Evolutionary conservation across 1,284 basidiomycete genomes (phyloP), one percentile per base, ranked within the genome.

Genomic region (Sphagnurus paluster): DNA sequence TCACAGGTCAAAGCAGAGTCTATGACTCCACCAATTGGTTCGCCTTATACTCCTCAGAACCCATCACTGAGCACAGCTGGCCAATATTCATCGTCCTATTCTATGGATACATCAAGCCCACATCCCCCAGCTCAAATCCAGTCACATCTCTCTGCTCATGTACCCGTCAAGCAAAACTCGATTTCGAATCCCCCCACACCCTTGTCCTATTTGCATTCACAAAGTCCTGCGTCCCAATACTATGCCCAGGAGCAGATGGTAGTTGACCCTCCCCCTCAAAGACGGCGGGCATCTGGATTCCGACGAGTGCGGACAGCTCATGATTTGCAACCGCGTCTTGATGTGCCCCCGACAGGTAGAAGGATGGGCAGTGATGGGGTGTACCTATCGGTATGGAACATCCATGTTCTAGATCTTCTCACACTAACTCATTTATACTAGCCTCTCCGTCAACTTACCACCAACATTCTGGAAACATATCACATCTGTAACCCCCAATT

Each of bases 401-500:
- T 46, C 42, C 9, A 32, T 33, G 14, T 23, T 16, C 14, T 42
- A 57, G 55, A 14, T 46, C 39, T 38, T 39, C 36, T 20, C n/a
- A 50, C 64, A 24, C 46, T 49, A n/a, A 39, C 48, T 38, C 39
- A 8, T 30, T 42, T 35, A 46, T 5, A n/a, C n/a, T 41, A 92
- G 91, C 92, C 94, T 20, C 71, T 97, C 53, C 84, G 90, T 60
- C 90, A 93, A 62, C 70, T 98, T 39, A 97, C 94, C 2, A 87
- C 86, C 7, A 79, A 88, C 55, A 83, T 97, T 40, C 73, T 91
- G 37, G 87, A 94, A 55, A 96, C 93, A 10, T 98, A 90, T 71
- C 85, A 82, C 58, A 88, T 94, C 48, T 94, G 93, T 76, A 96
- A 97, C 65, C 89, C 93, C 5, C 74, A 81, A 52, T 98, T 96